phyloP scores from a whole-genome alignment of 2,329 filamentous ascomycete species.

The Scedosporium minutisporum region DNA sequence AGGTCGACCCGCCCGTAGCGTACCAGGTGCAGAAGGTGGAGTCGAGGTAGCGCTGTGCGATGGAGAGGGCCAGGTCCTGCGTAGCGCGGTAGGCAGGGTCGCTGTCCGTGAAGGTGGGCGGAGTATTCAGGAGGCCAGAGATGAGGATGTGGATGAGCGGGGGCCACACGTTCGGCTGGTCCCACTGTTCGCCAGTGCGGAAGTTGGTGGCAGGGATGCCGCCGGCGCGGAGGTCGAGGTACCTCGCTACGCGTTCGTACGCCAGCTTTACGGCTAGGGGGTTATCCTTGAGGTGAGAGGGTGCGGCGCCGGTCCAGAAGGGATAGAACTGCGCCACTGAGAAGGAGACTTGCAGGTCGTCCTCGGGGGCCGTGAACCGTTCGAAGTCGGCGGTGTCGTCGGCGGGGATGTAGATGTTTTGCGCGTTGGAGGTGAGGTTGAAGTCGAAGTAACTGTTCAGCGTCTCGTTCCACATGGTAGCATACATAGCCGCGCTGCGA shows the following conservation, averaged over 20 bases:
- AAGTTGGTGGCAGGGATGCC: constrained; percentile 55
- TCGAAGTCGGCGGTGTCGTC: constrained; percentile 30
- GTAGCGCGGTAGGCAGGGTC: constrained; percentile 45
- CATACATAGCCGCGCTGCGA: constrained; percentile 52
- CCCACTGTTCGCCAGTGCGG: constrained; percentile 56
- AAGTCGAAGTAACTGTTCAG: constrained; percentile 59
- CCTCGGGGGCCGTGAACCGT: constrained; percentile 31
- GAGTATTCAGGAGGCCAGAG: constrained; percentile 49
- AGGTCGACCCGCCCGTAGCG: constrained; percentile 53
- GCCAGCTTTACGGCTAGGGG: constrained; percentile 45
- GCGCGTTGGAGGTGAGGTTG: constrained; percentile 49
- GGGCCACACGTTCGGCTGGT: constrained; percentile 62
- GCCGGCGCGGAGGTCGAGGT: constrained; percentile 42
- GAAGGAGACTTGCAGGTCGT: constrained; percentile 48
- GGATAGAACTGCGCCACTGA: constrained; percentile 54
- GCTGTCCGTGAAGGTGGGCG: constrained; percentile 37
- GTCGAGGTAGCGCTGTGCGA: constrained; percentile 58
- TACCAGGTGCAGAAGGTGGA: constrained; percentile 63
- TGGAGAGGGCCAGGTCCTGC: constrained; percentile 43
- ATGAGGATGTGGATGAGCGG: constrained; percentile 57
- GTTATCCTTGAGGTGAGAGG: constrained; percentile 44
- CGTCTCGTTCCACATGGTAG: constrained; percentile 54
- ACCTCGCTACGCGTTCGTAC: constrained; percentile 41
- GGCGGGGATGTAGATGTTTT: constrained; percentile 43
- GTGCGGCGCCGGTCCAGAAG: constrained; percentile 60